Percentiles rank a stretch among this genome's conserved stretches.
phyloP scores from a whole-genome alignment of 805 yeast genomes.

The Zygosaccharomyces pseudorouxii region DNA sequence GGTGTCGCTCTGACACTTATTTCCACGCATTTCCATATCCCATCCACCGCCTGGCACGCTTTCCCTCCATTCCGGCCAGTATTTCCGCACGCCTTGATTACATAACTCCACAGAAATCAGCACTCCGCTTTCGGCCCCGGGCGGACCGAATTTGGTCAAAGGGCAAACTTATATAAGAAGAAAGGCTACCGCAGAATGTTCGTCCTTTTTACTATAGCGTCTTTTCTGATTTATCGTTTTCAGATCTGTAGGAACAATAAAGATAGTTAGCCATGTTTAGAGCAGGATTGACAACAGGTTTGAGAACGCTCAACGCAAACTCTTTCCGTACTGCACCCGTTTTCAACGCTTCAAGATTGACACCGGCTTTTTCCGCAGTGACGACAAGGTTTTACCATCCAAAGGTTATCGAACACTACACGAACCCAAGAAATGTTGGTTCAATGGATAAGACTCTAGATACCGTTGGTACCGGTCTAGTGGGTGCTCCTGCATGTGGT shows the following conservation, averaged over 20 bases:
- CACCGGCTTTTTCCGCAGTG: constrained; percentile 10
- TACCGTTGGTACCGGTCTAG: constrained; percentile 93
- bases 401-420: constrained; percentile 92
- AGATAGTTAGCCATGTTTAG: neutral
- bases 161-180: neutral
- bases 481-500: constrained; percentile 99
- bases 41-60: neutral
- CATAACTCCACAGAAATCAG: neutral
- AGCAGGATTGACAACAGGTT: neutral
- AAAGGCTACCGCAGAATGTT: neutral
- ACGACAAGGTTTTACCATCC: constrained; percentile 64
- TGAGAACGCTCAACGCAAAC: neutral
- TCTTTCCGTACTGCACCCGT: neutral
- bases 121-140: neutral
- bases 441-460: constrained; percentile 70
- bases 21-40: neutral
- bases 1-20: neutral
- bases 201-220: neutral
- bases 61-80: neutral
- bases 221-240: neutral
- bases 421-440: constrained; percentile 96
- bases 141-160: neutral
- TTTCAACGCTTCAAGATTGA: constrained; percentile 3
- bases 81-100: neutral
- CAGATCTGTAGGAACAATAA: neutral